Percentiles rank a stretch among this genome's conserved stretches.
phyloP scores from a whole-genome alignment of 176 grass and related monocot species.

The Ensete ventricosum region DNA sequence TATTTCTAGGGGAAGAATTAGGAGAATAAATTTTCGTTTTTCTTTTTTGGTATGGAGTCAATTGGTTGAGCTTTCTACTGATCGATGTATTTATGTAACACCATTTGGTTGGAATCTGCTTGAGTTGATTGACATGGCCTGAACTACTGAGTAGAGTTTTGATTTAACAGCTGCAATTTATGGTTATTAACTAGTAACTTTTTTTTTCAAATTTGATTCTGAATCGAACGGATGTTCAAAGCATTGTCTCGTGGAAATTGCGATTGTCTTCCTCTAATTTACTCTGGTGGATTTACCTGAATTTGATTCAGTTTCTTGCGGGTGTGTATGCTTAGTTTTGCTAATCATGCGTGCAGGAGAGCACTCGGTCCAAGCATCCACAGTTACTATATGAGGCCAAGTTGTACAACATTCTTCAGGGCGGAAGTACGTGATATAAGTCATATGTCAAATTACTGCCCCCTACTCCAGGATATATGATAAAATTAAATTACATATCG shows the following conservation, averaged over 20 bases:
- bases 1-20: no score
- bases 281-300: not conserved
- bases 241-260: not conserved
- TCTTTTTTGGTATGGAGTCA: no score
- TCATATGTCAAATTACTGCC: not conserved
- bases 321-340: not conserved
- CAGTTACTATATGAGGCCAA: conserved; percentile 71
- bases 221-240: not conserved
- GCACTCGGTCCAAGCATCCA: conserved; percentile 46
- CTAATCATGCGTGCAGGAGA: conserved; percentile 34
- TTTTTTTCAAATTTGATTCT: no score
- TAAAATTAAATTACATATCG: conserved; percentile 6
- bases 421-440: conserved; percentile 31
- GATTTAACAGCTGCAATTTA: no score
- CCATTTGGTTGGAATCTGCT: no score
- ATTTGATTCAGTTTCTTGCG: not conserved
- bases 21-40: no score
- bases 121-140: no score
- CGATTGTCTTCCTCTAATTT: not conserved
- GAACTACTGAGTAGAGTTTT: no score
- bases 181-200: no score
- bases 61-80: no score
- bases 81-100: no score
- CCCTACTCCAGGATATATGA: not conserved
- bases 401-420: conserved; percentile 48